Base-by-base conservation (phyloP, 768 basidiomycete species). In the Antrodiella citrinella region DNA sequence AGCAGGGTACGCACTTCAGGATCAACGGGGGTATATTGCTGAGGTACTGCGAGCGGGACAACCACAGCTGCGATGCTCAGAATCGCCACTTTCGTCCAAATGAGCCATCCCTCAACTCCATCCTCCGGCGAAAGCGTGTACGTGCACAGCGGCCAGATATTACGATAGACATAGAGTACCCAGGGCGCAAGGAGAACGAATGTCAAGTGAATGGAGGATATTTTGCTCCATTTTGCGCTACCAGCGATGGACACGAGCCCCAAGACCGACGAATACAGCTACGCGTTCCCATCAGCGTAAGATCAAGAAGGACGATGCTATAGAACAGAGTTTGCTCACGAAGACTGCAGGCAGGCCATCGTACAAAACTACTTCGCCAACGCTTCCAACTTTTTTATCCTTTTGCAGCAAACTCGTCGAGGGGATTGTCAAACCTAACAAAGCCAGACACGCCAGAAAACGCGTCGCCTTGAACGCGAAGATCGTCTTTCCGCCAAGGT, bases 181-280 rank as follows among this genome's bases (percentile, higher is more conserved):
- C 26, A 49, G 1, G 23, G 18, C n/a, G 42, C 26, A n/a, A 43
- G 41, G 7, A 43, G 18, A 5, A 43, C 41, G 21, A 43, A 20
- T 4, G 47, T 21, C 7, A 55, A 39, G 23, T 55, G 54, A 4
- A 57, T 54, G 51, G 59, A 60, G 4, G 64, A 53, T 7, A 59
- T 58, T 10, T 52, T 24, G 10, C 61, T 61, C 1, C 63, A 15
- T 0, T 53, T 56, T 3, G 62, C 50, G 1, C 62, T 57, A 2
- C 62, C 58, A 4, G 69, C 39, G 4, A 60, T 44, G 2, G 69
- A 51, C 1, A 66, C 47, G 47, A 67, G 47, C 3, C 67, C 62
- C 23, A 72, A 54, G 23, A 70, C 26, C 4, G 64, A 57, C 3
- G 63, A 57, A 49, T 73, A 73, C 2, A 50, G 50, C 72, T 74